phyloP scores from a whole-genome alignment of 148 eudicot species.

The Rheum nobile region DNA sequence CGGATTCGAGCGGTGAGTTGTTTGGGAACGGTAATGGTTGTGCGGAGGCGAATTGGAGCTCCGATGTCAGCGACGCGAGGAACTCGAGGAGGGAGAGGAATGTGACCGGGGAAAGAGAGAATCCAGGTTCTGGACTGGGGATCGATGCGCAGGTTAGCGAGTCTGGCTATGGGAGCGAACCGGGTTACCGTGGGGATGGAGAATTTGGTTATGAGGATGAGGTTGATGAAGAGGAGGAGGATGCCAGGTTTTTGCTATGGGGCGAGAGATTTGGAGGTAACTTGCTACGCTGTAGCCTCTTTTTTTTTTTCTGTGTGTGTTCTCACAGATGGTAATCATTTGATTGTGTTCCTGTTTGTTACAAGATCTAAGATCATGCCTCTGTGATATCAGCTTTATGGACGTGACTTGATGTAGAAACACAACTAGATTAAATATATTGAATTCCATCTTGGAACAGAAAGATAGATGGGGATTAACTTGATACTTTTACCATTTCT shows the following conservation, averaged over 20 bases:
- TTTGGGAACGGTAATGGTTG: conserved; percentile 37
- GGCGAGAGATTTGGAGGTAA: conserved; percentile 57
- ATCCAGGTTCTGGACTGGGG: conserved; percentile 29
- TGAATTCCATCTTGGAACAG: neutral
- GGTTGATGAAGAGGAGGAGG: conserved; percentile 80
- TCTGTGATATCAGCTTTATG: neutral
- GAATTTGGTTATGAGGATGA: conserved; percentile 79
- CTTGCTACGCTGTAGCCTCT: neutral
- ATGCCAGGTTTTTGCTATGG: conserved; percentile 53
- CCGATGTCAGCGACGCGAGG: conserved; percentile 64
- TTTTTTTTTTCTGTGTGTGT: neutral
- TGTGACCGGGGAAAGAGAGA: conserved; percentile 38
- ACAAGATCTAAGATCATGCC: neutral
- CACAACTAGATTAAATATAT: neutral
- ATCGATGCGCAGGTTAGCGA: conserved; percentile 47
- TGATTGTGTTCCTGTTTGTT: neutral
- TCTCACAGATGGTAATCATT: neutral
- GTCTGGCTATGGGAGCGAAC: conserved; percentile 83
- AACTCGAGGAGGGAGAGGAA: conserved; percentile 23
- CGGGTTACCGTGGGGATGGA: conserved; percentile 81
- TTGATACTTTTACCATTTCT: neutral
- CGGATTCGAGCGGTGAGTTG: conserved; percentile 89
- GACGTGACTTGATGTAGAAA: neutral
- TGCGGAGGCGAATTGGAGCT: conserved; percentile 29
- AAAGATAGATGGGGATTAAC: neutral